Evolutionary conservation across 257 asterid species (phyloP).

Genomic region (Rubia yunnanensis): DNA sequence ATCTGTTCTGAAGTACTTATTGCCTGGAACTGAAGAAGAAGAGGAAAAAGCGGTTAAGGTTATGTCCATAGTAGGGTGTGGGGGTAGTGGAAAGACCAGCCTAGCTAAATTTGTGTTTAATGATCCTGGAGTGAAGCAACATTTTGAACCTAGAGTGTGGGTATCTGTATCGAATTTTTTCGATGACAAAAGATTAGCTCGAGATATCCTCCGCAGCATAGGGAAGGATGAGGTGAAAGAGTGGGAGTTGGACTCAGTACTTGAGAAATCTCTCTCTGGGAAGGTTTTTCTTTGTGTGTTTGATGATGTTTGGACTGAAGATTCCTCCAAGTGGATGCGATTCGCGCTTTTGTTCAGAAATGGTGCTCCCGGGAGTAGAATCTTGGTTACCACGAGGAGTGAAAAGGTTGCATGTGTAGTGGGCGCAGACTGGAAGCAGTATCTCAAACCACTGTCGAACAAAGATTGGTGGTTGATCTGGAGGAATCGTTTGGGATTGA

Average conservation of each 20-base stretch:
- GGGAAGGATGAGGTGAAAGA: neutral
- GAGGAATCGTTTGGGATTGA: neutral
- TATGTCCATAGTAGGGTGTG: neutral
- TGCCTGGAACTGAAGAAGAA: neutral
- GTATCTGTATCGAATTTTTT: neutral
- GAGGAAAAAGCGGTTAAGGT: neutral
- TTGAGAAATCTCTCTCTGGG: neutral
- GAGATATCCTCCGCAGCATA: neutral
- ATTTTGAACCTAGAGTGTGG: neutral
- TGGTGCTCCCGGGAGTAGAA: constrained; percentile 2
- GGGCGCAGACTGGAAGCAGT: neutral
- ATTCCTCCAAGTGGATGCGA: neutral
- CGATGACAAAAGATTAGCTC: neutral
- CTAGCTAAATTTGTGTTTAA: neutral
- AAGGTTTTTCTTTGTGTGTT: neutral
- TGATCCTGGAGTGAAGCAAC: neutral
- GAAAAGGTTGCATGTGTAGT: neutral
- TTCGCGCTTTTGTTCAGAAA: neutral
- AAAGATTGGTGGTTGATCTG: constrained; percentile 13
- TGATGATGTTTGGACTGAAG: neutral
- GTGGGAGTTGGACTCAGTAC: neutral
- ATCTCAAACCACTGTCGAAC: neutral
- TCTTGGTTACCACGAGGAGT: neutral
- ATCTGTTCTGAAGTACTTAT: neutral
- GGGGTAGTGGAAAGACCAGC: constrained; percentile 1